Evolutionary conservation across 768 basidiomycete genomes (phyloP), one percentile per base, ranked within the genome.

Genomic region (Trametes punicea): DNA sequence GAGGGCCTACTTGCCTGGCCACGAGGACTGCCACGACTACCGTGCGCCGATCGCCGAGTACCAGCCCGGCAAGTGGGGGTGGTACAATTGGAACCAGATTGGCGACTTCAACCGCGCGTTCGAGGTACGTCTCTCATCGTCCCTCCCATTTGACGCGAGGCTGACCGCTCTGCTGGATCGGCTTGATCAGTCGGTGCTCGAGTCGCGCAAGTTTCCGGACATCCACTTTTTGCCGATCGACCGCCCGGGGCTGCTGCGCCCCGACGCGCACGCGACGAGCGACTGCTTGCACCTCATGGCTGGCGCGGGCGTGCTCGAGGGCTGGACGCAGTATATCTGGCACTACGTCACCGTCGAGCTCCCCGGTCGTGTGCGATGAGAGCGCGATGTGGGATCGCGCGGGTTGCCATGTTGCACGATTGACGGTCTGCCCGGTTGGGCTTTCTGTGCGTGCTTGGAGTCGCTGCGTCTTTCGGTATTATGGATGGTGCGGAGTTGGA

Each of bases 71-170:
- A 55, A 60, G 34, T 74, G 74, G 72, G 72, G 74, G 27, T 82
- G 78, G 77, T 87, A 80, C 64, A 87, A 88, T 64, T 87, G 86
- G 86, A 77, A 73, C 0, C 75, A 77, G 69, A 85, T 88, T 45
- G 65, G 71, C 66, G 74, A 76, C 55, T 82, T 79, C 56, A 87
- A 88, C 56, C 64, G 69, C n/a, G 67, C 77, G 13, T 85, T 87
- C 62, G 70, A 83, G 78, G 84, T 85, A 34, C 20, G 73, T 65
- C 21, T 26, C 5, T 25, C 30, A 38, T 4, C 40, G 4, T 36
- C 31, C 10, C 31, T 36, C 46, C 51, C 27, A 13, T 8, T 46
- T 27, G n/a, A 23, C 55, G 40, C n/a, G 40, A 10, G 23, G 13
- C n/a, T n/a, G n/a, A n/a, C n/a, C n/a, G n/a, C n/a, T n/a, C n/a